Conservation (phyloP, 1,284 basidiomycete species). For the Boletus sp. region DNA sequence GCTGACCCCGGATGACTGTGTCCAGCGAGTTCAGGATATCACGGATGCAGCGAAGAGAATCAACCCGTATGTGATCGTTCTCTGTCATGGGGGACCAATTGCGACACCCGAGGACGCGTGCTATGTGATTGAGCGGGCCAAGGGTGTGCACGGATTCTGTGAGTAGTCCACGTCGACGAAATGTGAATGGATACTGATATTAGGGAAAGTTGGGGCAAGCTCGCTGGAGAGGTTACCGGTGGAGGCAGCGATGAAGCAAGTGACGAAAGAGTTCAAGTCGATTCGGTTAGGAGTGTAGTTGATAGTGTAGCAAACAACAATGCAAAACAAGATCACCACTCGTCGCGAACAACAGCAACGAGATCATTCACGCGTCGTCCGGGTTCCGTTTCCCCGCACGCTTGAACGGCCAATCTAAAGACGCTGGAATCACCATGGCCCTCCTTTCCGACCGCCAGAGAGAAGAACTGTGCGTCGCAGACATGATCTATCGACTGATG, state of each 20-base stretch:
- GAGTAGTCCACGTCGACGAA: slow-evolving; percentile 2
- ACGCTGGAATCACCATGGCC: slow-evolving; percentile 38
- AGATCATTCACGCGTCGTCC: slow-evolving; percentile 13
- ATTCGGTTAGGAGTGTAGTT: slow-evolving; percentile 14
- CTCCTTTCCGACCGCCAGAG: slow-evolving; percentile 75
- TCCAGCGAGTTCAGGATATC: slow-evolving; percentile 22
- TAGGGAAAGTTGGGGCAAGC: slow-evolving; percentile 26
- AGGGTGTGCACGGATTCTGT: slow-evolving; percentile 31
- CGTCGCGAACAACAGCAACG: slow-evolving; percentile 13
- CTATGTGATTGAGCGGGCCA: slow-evolving; percentile 24
- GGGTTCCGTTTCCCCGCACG: slow-evolving; percentile 5
- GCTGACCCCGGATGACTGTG: slow-evolving; percentile 25
- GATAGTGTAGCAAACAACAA: slow-evolving; percentile 26
- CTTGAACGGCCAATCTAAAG: slow-evolving; percentile 12
- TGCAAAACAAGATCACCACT: slow-evolving; percentile 31
- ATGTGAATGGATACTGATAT: not conserved
- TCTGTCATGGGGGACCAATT: slow-evolving; percentile 32
- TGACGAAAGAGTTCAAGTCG: slow-evolving; percentile 22
- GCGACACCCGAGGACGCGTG: slow-evolving; percentile 24
- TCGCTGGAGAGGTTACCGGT: slow-evolving; percentile 31
- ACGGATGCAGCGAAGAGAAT: slow-evolving; percentile 18
- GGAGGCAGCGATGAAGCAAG: slow-evolving; percentile 21
- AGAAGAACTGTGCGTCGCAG: slow-evolving; percentile 72
- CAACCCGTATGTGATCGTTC: slow-evolving; percentile 23
- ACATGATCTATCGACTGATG: slow-evolving; percentile 5